phyloP scores from a whole-genome alignment of 1,284 basidiomycete genomes.

The Trichosporon faecale region DNA sequence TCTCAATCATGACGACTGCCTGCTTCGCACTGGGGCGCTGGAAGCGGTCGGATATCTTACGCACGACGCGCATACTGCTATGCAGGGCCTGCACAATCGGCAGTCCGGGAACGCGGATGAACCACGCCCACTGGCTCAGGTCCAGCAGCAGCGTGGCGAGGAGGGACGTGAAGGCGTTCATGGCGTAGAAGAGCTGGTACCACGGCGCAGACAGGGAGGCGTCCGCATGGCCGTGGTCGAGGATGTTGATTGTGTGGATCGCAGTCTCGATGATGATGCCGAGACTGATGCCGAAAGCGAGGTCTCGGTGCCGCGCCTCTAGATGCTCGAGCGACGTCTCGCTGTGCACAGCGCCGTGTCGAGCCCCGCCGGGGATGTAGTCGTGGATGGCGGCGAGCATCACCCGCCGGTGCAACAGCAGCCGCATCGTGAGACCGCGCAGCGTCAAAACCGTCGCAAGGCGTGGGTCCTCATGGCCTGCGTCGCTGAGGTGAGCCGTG shows the following conservation, averaged over 20 bases:
- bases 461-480: neutral
- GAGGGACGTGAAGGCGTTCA: slow-evolving; percentile 30
- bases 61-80: slow-evolving; percentile 5
- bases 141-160: slow-evolving; percentile 26
- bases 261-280: slow-evolving; percentile 24
- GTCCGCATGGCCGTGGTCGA: slow-evolving; percentile 9
- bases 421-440: slow-evolving; percentile 22
- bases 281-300: slow-evolving; percentile 22
- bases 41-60: slow-evolving; percentile 13
- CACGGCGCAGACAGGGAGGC: slow-evolving; percentile 19
- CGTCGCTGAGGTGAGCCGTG: neutral
- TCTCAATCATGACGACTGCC: slow-evolving; percentile 17
- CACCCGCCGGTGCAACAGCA: slow-evolving; percentile 27
- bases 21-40: slow-evolving; percentile 15
- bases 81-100: slow-evolving; percentile 6
- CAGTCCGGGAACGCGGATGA: slow-evolving; percentile 15
- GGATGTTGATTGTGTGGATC: slow-evolving; percentile 17
- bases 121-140: slow-evolving; percentile 19
- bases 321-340: slow-evolving; percentile 10
- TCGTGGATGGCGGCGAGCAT: slow-evolving; percentile 20
- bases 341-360: neutral
- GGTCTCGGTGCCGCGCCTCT: slow-evolving; percentile 18
- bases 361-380: neutral
- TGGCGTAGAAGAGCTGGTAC: slow-evolving; percentile 29
- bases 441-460: slow-evolving; percentile 20